Evolutionary conservation across 23 red algal species (phyloP).

Genomic region (Porphyridium purpureum): DNA sequence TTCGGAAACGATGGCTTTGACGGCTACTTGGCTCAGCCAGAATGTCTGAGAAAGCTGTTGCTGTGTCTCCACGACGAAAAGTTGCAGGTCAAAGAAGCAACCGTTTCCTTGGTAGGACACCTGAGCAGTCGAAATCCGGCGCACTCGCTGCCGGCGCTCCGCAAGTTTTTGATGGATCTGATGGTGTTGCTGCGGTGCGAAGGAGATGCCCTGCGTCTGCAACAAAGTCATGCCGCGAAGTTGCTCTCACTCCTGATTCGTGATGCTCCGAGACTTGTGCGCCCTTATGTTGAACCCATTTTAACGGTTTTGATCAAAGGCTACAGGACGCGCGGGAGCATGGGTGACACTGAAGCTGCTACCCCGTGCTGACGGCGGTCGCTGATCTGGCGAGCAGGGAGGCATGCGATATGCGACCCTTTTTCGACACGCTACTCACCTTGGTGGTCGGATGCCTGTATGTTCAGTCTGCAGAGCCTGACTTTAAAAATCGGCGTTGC

Average conservation of each 20-base stretch:
- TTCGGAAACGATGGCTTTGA: conserved; percentile 14
- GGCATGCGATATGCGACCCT: conserved; percentile 33
- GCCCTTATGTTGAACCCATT: conserved; percentile 42
- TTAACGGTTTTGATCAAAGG: conserved; percentile 29
- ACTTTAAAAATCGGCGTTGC: conserved; percentile 32
- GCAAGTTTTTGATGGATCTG: conserved; percentile 42
- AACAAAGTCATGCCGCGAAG: conserved; percentile 26
- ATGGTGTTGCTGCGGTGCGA: conserved; percentile 49
- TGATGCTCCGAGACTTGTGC: conserved; percentile 43
- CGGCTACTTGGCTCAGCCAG: conserved; percentile 61
- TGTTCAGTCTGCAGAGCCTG: conserved; percentile 23
- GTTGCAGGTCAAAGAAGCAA: conserved; percentile 26
- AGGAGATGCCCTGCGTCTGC: conserved; percentile 16
- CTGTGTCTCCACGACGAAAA: conserved; percentile 71
- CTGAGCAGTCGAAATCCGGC: conserved; percentile 61
- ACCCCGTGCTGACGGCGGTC: conserved; percentile 26
- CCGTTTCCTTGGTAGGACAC: conserved; percentile 37
- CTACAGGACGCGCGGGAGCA: conserved; percentile 22
- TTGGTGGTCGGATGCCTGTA: conserved; percentile 51
- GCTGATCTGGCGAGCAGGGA: conserved; percentile 45
- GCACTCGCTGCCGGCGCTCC: conserved; percentile 38
- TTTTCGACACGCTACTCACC: conserved; percentile 31
- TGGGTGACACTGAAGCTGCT: conserved; percentile 20
- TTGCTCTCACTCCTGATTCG: conserved; percentile 60
- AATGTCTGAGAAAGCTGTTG: conserved; percentile 34